These are phyloP conservation scores for Fraxinus americana DNA, from an alignment of 257 asterid genomes.

Conservation along the genomic window DNA sequence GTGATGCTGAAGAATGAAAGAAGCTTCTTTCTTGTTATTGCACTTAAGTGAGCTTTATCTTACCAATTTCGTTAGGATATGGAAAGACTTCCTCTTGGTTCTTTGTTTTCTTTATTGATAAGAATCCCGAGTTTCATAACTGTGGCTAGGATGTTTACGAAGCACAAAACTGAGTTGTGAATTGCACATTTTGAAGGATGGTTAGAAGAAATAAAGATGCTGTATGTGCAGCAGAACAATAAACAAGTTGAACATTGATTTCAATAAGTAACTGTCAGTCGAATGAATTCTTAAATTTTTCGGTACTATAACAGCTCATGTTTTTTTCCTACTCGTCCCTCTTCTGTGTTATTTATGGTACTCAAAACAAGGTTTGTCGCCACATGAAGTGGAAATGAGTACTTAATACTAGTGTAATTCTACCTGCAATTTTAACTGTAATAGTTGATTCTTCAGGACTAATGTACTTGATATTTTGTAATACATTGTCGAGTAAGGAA, in stretches of 20 bases:
- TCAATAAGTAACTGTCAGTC: not conserved
- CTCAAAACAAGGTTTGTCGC: not conserved
- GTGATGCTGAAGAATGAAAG: constrained; percentile 53
- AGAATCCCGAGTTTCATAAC: not conserved
- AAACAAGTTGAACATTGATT: not conserved
- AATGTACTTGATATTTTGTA: too few species aligned
- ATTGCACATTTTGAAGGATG: not conserved
- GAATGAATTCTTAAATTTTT: not conserved
- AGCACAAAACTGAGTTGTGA: not conserved
- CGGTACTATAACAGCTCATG: not conserved
- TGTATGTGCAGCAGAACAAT: not conserved
- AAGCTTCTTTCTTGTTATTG: constrained; percentile 1
- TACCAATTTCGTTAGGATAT: not conserved
- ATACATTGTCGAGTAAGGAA: too few species aligned
- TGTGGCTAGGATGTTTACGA: not conserved
- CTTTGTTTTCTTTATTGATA: not conserved
- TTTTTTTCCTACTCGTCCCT: not conserved
- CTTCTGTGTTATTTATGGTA: not conserved
- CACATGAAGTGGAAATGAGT: not conserved
- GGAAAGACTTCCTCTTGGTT: not conserved
- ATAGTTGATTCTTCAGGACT: too few species aligned
- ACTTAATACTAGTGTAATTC: too few species aligned
- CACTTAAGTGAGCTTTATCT: not conserved
- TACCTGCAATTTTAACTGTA: too few species aligned
- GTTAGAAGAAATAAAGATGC: not conserved